These are phyloP conservation scores for Cenchrus fungigraminus DNA, from an alignment of 176 grass and related monocot species.

Conservation along the genomic window DNA sequence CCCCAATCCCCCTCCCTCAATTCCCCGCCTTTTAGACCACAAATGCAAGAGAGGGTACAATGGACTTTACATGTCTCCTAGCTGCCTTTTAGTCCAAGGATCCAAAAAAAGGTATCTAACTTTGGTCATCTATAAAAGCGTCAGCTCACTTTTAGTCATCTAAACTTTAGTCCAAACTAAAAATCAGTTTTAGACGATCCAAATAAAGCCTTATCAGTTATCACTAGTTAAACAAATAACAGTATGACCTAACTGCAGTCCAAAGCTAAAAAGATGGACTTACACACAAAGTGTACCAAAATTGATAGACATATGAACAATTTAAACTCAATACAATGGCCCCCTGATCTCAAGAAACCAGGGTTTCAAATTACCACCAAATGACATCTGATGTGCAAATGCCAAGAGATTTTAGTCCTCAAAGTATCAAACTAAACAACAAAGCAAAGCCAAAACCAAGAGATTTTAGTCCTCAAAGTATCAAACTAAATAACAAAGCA, in stretches of 20 bases:
- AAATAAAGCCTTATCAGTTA: too few relatives aligned
- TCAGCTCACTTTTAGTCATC: too few relatives aligned
- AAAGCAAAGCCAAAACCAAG: background rate
- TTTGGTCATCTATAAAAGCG: too few relatives aligned
- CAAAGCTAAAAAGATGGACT: background rate
- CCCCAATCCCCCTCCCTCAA: too few relatives aligned
- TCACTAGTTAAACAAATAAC: conserved; percentile 1
- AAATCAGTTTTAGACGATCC: too few relatives aligned
- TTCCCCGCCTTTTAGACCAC: too few relatives aligned
- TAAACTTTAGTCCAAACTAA: too few relatives aligned
- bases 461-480: background rate
- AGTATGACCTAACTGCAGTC: background rate
- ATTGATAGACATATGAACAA: background rate
- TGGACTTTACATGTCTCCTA: too few relatives aligned
- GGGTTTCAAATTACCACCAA: background rate
- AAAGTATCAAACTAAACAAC: background rate
- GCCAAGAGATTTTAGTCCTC: background rate
- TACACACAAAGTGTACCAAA: background rate
- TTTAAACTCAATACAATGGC: conserved; percentile 15
- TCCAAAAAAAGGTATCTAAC: too few relatives aligned
- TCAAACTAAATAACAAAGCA: background rate
- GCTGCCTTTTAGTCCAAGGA: too few relatives aligned
- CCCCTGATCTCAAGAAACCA: background rate
- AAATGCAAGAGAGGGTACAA: too few relatives aligned
- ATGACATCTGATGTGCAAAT: background rate